Percentiles rank a stretch among this genome's conserved stretches.
Conservation (phyloP, 2,329 filamentous ascomycete species). For the Epichloe sp. region DNA sequence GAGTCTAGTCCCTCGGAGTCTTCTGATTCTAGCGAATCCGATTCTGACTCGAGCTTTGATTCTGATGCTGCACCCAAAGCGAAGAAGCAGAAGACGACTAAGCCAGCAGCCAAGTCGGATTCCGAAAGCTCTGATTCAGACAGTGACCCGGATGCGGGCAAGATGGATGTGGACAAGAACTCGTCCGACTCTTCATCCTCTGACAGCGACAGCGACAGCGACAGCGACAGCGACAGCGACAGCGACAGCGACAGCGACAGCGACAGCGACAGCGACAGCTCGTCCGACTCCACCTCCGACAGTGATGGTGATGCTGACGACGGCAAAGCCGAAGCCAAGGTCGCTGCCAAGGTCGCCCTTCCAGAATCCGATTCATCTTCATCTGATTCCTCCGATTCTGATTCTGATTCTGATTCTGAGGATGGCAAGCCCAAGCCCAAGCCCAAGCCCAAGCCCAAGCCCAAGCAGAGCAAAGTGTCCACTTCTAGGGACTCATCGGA, state of each 20-base stretch:
- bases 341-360: slow-evolving; percentile 13
- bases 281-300: slow-evolving; percentile 11
- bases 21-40: slow-evolving; percentile 19
- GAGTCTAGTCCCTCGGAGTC: slow-evolving; percentile 14
- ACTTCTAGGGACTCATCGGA: slow-evolving; percentile 23
- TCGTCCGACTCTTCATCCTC: slow-evolving; percentile 14
- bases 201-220: slow-evolving; percentile 5
- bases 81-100: slow-evolving; percentile 38
- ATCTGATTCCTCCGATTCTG: slow-evolving; percentile 23
- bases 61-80: slow-evolving; percentile 33
- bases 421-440: slow-evolving; percentile 14
- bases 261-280: slow-evolving; percentile 3
- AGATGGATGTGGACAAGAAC: slow-evolving; percentile 13
- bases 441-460: slow-evolving; percentile 12
- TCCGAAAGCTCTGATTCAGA: slow-evolving; percentile 9
- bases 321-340: slow-evolving; percentile 6
- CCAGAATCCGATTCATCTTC: slow-evolving; percentile 13
- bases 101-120: slow-evolving; percentile 7
- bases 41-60: slow-evolving; percentile 26
- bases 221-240: slow-evolving; percentile 2
- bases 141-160: slow-evolving; percentile 4
- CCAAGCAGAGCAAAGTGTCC: slow-evolving; percentile 8
- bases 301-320: slow-evolving; percentile 4
- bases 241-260: slow-evolving; percentile 7
- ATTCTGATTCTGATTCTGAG: slow-evolving; percentile 20